Evolutionary conservation across 2,329 filamentous ascomycete species (phyloP).

Genomic region (Aspergillus amoenus): DNA sequence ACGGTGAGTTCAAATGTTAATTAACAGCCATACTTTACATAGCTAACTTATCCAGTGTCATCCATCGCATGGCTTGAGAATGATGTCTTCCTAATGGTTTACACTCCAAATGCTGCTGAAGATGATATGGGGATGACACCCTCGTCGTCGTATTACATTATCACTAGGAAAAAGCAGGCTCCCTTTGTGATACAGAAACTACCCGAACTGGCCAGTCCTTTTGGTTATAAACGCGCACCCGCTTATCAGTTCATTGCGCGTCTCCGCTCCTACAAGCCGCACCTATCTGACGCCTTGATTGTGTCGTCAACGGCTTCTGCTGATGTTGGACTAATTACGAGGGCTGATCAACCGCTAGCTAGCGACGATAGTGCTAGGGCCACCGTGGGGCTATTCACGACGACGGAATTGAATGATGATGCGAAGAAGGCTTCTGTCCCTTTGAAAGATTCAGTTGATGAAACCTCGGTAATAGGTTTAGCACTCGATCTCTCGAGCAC

Average conservation of each 20-base stretch:
- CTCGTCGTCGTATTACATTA: slow-evolving; percentile 73
- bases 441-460: slow-evolving; percentile 62
- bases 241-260: slow-evolving; percentile 78
- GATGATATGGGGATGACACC: slow-evolving; percentile 55
- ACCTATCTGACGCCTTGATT: slow-evolving; percentile 77
- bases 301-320: slow-evolving; percentile 76
- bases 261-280: slow-evolving; percentile 75
- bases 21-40: neutral
- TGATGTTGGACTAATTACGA: slow-evolving; percentile 76
- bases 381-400: slow-evolving; percentile 68
- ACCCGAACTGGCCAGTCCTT: slow-evolving; percentile 71
- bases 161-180: slow-evolving; percentile 64
- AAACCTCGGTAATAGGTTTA: slow-evolving; percentile 76
- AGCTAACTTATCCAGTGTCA: slow-evolving; percentile 56
- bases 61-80: slow-evolving; percentile 88
- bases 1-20: slow-evolving; percentile 56
- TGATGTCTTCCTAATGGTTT: slow-evolving; percentile 75
- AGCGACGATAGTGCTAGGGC: slow-evolving; percentile 58
- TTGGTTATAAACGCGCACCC: slow-evolving; percentile 62
- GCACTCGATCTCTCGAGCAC: slow-evolving; percentile 80
- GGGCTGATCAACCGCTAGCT: slow-evolving; percentile 67
- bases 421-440: slow-evolving; percentile 77
- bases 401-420: slow-evolving; percentile 59
- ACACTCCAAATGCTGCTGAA: slow-evolving; percentile 63
- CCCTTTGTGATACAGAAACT: slow-evolving; percentile 73